Percentiles rank a stretch among this genome's conserved stretches.
Evolutionary conservation across 345 rosid genomes (phyloP).

Genomic region (Hypericum androsaemum): DNA sequence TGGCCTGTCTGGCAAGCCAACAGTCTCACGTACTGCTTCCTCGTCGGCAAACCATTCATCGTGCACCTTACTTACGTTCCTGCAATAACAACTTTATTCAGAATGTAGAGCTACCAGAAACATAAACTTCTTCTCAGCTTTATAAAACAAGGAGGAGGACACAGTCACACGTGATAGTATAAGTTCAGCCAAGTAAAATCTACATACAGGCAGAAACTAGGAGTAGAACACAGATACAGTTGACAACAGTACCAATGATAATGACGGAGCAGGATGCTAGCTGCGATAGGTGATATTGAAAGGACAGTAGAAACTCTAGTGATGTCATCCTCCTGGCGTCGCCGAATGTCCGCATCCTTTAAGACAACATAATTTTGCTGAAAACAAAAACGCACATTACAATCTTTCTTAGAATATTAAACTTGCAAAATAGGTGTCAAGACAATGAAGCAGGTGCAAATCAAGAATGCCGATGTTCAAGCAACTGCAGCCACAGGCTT

Average conservation of each 20-base stretch:
- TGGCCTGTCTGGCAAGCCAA: constrained; percentile 69
- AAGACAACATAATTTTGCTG: constrained; percentile 61
- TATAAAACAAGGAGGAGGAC: too few relatives aligned
- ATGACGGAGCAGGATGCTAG: constrained; percentile 58
- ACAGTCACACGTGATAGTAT: neutral
- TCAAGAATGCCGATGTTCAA: too few relatives aligned
- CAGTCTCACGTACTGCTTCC: constrained; percentile 55
- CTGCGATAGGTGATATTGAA: constrained; percentile 52
- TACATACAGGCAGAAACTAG: too few relatives aligned
- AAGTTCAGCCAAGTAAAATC: too few relatives aligned
- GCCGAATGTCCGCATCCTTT: constrained; percentile 61
- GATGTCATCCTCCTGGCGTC: constrained; percentile 61
- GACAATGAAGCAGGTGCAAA: too few relatives aligned
- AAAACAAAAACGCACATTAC: constrained; percentile 15
- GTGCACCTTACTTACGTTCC: constrained; percentile 79
- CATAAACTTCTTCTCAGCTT: neutral
- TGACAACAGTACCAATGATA: constrained; percentile 54
- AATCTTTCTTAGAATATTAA: too few relatives aligned
- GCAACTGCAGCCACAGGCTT: too few relatives aligned
- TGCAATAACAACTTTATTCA: constrained; percentile 19
- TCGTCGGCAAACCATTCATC: constrained; percentile 97
- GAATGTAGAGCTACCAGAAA: constrained; percentile 2
- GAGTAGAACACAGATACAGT: neutral
- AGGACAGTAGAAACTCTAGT: constrained; percentile 66
- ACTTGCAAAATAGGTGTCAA: too few relatives aligned